phyloP scores from a whole-genome alignment of 164 flowering plant genomes.

The Dillenia suffruticosa region DNA sequence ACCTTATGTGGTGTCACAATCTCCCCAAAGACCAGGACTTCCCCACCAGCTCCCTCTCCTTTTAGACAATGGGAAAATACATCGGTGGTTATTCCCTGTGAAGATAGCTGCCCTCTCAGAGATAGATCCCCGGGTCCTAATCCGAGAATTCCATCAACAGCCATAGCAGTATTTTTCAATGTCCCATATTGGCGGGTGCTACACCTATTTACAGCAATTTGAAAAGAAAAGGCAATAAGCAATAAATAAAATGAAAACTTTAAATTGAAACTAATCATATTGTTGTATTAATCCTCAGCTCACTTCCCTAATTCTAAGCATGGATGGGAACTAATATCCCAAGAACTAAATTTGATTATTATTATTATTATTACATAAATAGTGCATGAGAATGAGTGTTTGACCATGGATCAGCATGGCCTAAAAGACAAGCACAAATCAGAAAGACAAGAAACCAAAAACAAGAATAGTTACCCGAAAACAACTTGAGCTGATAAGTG shows the following conservation, averaged over 20 bases:
- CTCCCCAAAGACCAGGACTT: slow-evolving; percentile 87
- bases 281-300: no score
- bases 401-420: no score
- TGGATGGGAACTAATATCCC: no score
- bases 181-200: slow-evolving; percentile 71
- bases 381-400: no score
- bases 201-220: slow-evolving; percentile 58
- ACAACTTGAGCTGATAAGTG: slow-evolving; percentile 65
- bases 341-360: no score
- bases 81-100: slow-evolving; percentile 67
- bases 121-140: slow-evolving; percentile 84
- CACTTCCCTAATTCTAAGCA: no score
- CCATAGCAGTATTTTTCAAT: slow-evolving; percentile 77
- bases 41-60: slow-evolving; percentile 76
- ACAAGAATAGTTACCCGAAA: slow-evolving; percentile 59
- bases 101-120: slow-evolving; percentile 73
- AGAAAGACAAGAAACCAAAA: not conserved
- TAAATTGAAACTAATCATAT: no score
- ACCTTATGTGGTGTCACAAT: slow-evolving; percentile 83
- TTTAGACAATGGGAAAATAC: slow-evolving; percentile 90
- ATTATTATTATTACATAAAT: no score
- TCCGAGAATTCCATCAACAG: slow-evolving; percentile 94
- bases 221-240: not conserved
- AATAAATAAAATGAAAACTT: not conserved
- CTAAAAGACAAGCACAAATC: not conserved